Percentiles rank a stretch among this genome's conserved stretches.
Conservation (phyloP, 2,329 filamentous ascomycete species). For the Ophiostoma quercus region DNA sequence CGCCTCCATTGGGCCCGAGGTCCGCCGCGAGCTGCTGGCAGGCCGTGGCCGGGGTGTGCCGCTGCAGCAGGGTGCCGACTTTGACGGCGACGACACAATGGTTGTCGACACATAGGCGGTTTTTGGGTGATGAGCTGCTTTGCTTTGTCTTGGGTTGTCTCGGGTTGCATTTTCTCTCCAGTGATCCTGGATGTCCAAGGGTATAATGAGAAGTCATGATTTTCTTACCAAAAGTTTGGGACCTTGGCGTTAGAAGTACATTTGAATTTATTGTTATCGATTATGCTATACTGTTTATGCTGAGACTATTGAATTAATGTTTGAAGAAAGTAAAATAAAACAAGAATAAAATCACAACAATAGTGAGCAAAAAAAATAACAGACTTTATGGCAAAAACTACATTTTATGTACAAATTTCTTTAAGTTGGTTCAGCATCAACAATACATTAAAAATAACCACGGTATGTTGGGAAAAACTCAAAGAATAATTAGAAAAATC, state of each 20-base stretch:
- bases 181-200: slow-evolving; percentile 6
- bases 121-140: background rate
- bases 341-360: too few species aligned
- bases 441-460: too few species aligned
- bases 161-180: slow-evolving; percentile 14
- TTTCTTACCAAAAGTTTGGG: slow-evolving; percentile 17
- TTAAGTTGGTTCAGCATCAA: too few species aligned
- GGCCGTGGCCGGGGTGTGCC: slow-evolving; percentile 78
- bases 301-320: background rate
- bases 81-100: slow-evolving; percentile 90
- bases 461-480: too few species aligned
- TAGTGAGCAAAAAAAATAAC: too few species aligned
- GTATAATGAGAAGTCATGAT: slow-evolving; percentile 22
- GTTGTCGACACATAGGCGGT: slow-evolving; percentile 51
- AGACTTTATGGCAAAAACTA: too few species aligned
- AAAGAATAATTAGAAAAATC: too few species aligned
- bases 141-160: slow-evolving; percentile 2
- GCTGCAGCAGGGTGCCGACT: slow-evolving; percentile 50
- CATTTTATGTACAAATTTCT: too few species aligned
- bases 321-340: too few species aligned
- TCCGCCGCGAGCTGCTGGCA: slow-evolving; percentile 79
- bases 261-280: slow-evolving; percentile 9
- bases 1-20: slow-evolving; percentile 82
- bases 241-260: slow-evolving; percentile 10
- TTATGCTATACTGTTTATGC: background rate